Conservation (phyloP, 208 protist genomes). For the Leishmania tarentolae region DNA sequence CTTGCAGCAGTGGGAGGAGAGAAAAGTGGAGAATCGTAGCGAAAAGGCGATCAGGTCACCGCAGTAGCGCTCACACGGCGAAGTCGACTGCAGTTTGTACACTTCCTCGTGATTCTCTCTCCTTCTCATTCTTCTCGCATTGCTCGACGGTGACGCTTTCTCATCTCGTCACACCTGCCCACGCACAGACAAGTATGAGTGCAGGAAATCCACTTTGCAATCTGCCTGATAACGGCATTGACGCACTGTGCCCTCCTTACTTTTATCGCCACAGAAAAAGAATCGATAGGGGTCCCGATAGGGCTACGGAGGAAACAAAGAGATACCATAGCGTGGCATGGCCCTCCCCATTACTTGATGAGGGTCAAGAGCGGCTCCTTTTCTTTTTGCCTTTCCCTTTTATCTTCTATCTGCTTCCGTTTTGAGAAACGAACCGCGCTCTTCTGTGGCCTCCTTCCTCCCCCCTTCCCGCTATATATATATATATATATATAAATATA, state of each 20-base stretch:
- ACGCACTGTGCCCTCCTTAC: background rate
- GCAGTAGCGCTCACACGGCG: background rate
- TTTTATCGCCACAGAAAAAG: background rate
- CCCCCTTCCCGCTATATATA: background rate
- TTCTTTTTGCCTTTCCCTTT: conserved; percentile 4
- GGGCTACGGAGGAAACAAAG: background rate
- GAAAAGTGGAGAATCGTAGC: background rate
- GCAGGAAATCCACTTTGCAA: background rate
- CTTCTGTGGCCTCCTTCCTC: background rate
- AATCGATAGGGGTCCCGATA: background rate
- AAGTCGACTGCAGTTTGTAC: background rate
- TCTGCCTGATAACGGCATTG: background rate
- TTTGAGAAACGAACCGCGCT: background rate
- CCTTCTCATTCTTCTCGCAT: background rate
- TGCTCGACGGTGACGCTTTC: background rate
- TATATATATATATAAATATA: background rate
- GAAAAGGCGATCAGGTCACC: background rate
- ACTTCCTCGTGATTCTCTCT: background rate
- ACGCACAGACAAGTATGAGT: background rate
- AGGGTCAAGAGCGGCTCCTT: background rate
- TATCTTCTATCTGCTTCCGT: background rate
- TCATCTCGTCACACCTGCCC: background rate
- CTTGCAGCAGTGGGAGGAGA: background rate
- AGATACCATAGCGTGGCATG: background rate
- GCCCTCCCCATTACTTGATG: background rate